Base-by-base conservation (phyloP, 2,329 filamentous ascomycete genomes). In the Sarocladium oryzae region DNA sequence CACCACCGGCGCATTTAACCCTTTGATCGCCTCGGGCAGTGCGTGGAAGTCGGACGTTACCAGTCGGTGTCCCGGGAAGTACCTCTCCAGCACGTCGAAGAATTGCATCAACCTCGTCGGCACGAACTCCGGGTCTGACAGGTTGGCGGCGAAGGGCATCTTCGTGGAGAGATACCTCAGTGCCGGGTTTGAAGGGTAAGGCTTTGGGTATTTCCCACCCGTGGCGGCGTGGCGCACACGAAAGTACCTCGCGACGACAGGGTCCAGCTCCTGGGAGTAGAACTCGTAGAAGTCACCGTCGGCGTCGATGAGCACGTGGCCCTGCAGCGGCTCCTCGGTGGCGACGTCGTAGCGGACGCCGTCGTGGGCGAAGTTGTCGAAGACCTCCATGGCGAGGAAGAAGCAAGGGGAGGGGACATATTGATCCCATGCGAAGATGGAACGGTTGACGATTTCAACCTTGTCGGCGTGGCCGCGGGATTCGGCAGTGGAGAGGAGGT, bases 301-400 rank as follows among this genome's bases (percentile, higher is more conserved):
- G 8, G 74, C 77, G 65, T 96, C 89, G 62, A 99, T 85, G 35
- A 99, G 76, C 13, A 97, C 91, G 55, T 85, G 85, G 48, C 89
- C 90, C 71, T 99, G 95, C 51, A 96, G 78, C 0, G 92, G 88
- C 57, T 86, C 75, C 65, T 89, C 88, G 10, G 90, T 95, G 54
- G 76, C 69, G 10, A 86, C 77, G 69, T 97, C 86, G 72, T 97
- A 99, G 56, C 95, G 91, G 55, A 99, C 83, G 53, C 85, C 81
- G 71, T 99, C 93, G 72, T 99, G 95, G 32, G 89, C 85, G 66
- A 99, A 97, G 71, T 99, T 99, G 74, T 99, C 93, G 63, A 96
- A 96, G 57, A 99, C 93, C 70, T 99, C 93, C 69, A 99, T 86
- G 40, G 92, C 93, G 37, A 99, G 81, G 75, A 99, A 97, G 76